Percentiles rank a stretch among this genome's conserved stretches.
phyloP scores from a whole-genome alignment of 805 yeast species.

The Trichomonascus vanleenenianus region DNA sequence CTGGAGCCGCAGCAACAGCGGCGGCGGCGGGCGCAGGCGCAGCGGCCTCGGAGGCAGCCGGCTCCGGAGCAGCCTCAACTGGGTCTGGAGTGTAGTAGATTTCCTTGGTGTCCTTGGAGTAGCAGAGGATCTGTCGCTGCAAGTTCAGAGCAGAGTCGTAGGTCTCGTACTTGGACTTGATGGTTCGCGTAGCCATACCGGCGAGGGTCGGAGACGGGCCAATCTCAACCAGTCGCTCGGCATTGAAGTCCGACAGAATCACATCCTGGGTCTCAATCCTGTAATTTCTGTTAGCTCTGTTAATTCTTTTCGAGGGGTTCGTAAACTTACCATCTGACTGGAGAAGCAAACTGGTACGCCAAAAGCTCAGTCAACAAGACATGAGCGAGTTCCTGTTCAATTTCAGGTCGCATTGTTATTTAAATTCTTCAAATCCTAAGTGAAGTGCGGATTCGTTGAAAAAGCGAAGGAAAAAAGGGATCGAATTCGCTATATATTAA shows the following conservation, averaged over 20 bases:
- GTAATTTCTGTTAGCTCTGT: neutral
- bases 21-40: constrained; percentile 48
- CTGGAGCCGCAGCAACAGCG: too few relatives aligned
- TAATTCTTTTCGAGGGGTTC: too few relatives aligned
- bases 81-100: constrained; percentile 72
- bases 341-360: constrained; percentile 98
- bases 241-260: constrained; percentile 83
- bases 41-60: constrained; percentile 33
- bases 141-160: constrained; percentile 94
- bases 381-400: constrained; percentile 96
- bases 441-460: too few relatives aligned
- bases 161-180: constrained; percentile 90
- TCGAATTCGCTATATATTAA: too few relatives aligned
- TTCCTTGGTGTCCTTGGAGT: constrained; percentile 92
- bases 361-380: constrained; percentile 87
- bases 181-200: constrained; percentile 97
- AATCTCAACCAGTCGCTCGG: constrained; percentile 95
- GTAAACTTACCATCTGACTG: constrained; percentile 80
- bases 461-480: too few relatives aligned
- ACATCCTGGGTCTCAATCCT: constrained; percentile 97
- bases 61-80: constrained; percentile 29
- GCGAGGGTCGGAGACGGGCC: constrained; percentile 99
- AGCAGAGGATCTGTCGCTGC: constrained; percentile 90
- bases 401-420: constrained; percentile 72
- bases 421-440: neutral